phyloP scores from a whole-genome alignment of 176 grass and related monocot species.

The Poa pratensis region DNA sequence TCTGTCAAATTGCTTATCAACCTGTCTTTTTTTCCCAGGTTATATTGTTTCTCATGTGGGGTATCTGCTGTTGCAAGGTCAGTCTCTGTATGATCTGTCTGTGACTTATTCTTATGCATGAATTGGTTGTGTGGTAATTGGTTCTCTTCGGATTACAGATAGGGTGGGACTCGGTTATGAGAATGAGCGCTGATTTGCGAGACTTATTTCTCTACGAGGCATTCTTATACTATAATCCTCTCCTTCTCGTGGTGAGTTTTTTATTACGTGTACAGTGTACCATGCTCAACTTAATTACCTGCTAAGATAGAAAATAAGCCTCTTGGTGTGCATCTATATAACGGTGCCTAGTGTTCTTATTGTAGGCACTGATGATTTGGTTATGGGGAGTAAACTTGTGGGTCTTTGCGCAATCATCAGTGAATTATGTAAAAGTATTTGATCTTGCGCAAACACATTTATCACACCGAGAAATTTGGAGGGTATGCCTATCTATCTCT shows the following conservation, averaged over 20 bases:
- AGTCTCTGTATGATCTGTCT: constrained; percentile 31
- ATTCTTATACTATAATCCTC: constrained; percentile 97
- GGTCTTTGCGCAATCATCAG: constrained; percentile 90
- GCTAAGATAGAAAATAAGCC: constrained; percentile 10
- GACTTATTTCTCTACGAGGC: constrained; percentile 96
- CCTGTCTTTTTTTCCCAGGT: constrained; percentile 54
- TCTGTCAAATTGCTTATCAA: neutral
- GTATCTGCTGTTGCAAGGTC: constrained; percentile 92
- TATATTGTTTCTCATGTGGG: constrained; percentile 89
- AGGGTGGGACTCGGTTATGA: constrained; percentile 93
- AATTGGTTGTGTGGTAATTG: neutral
- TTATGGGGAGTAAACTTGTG: constrained; percentile 97
- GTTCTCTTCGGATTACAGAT: constrained; percentile 57
- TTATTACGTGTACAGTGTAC: no score
- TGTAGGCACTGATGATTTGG: constrained; percentile 96
- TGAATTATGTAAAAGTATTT: constrained; percentile 89
- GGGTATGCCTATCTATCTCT: constrained; percentile 59
- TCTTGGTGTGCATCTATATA: neutral
- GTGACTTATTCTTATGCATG: neutral
- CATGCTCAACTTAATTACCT: constrained; percentile 22
- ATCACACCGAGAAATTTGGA: constrained; percentile 90
- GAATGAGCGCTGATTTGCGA: constrained; percentile 89
- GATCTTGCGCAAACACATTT: constrained; percentile 90
- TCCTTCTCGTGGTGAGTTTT: constrained; percentile 85
- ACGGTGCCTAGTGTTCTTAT: constrained; percentile 38